Percentiles rank a stretch among this genome's conserved stretches.
phyloP scores from a whole-genome alignment of 352 stramenopile genomes.

The Globisporangium middletonii region DNA sequence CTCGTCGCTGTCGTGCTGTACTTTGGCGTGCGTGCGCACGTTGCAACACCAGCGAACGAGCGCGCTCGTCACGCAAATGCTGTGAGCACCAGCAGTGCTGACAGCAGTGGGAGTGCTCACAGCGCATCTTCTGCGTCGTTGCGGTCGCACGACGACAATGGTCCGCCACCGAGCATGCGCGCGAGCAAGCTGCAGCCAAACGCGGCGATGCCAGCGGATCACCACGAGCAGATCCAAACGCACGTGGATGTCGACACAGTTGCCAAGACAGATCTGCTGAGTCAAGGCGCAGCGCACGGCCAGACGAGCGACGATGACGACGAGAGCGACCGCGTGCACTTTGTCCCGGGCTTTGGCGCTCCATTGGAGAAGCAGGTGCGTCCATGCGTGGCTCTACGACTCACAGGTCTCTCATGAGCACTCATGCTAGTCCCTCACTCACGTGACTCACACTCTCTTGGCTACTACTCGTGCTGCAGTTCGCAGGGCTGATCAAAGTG shows the following conservation, averaged over 20 bases:
- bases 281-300: slow-evolving; percentile 1
- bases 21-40: slow-evolving; percentile 4
- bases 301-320: slow-evolving; percentile 7
- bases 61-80: neutral
- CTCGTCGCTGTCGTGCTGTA: slow-evolving; percentile 11
- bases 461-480: slow-evolving; percentile 22
- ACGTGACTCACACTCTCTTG: slow-evolving; percentile 19
- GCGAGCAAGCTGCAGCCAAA: neutral
- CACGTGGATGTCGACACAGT: neutral
- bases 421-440: slow-evolving; percentile 6
- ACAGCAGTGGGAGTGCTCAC: slow-evolving; percentile 7
- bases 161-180: neutral
- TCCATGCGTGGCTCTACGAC: slow-evolving; percentile 7
- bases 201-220: neutral
- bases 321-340: slow-evolving; percentile 37
- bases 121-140: neutral
- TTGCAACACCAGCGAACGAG: neutral
- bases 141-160: no score
- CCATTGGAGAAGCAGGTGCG: slow-evolving; percentile 62
- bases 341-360: slow-evolving; percentile 60
- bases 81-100: neutral
- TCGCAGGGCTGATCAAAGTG: slow-evolving; percentile 59
- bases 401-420: neutral
- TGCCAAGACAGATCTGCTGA: slow-evolving; percentile 7
- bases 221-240: neutral